Evolutionary conservation across 805 yeast genomes (phyloP).

Genomic region (Nakazawaea wickerhamii): DNA sequence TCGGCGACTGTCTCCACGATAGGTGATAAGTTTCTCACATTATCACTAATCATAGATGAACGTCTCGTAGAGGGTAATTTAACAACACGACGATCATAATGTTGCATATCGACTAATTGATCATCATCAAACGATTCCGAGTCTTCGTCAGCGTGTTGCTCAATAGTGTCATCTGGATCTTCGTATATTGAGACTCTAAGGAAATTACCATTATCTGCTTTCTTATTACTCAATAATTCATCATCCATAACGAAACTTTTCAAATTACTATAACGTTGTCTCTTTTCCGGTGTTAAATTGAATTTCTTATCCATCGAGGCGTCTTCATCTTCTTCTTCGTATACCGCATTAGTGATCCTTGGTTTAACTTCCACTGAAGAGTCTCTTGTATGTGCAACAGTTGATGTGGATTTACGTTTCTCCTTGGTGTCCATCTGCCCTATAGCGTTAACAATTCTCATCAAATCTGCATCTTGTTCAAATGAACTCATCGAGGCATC

Average conservation of each 20-base stretch:
- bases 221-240: constrained; percentile 3
- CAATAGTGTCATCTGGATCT: constrained; percentile 12
- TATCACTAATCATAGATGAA: neutral
- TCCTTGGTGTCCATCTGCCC: neutral
- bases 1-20: too few species aligned
- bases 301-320: neutral
- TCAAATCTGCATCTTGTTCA: constrained; percentile 7
- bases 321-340: neutral
- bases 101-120: constrained; percentile 10
- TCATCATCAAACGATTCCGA: constrained; percentile 4
- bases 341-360: neutral
- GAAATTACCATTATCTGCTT: neutral
- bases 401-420: too few species aligned
- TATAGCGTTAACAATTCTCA: constrained; percentile 3
- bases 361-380: neutral
- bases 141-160: neutral
- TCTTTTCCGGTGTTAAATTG: constrained; percentile 6
- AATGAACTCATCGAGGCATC: constrained; percentile 6
- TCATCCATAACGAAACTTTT: constrained; percentile 2
- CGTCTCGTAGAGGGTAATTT: too few species aligned
- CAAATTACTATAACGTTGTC: constrained; percentile 1
- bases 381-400: constrained; percentile 4
- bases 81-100: too few species aligned
- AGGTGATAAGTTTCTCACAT: neutral
- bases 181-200: constrained; percentile 14